These are phyloP conservation scores for Ichthyophthirius multifiliis DNA, from an alignment of 169 alveolate genomes.

Conservation along the genomic window DNA sequence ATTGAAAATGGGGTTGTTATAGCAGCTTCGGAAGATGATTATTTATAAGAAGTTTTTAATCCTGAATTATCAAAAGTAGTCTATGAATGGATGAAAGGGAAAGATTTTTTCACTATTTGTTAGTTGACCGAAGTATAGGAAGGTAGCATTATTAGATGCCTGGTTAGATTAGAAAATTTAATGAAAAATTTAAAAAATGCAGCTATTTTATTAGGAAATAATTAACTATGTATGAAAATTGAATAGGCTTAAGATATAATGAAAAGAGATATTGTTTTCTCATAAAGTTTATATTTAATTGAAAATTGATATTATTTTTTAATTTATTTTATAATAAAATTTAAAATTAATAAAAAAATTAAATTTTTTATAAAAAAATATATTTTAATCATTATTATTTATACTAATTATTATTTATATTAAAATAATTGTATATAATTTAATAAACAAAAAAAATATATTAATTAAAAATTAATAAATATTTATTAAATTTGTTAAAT, in stretches of 20 bases:
- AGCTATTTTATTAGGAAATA: slow-evolving; percentile 88
- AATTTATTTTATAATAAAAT: too few species aligned
- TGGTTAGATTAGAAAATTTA: slow-evolving; percentile 89
- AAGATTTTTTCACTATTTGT: slow-evolving; percentile 39
- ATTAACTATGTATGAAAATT: slow-evolving; percentile 72
- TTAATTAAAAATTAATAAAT: too few species aligned
- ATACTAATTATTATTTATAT: too few species aligned
- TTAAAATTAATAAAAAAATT: too few species aligned
- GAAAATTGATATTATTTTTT: too few species aligned
- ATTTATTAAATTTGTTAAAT: too few species aligned
- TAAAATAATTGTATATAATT: too few species aligned
- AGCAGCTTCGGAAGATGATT: not conserved
- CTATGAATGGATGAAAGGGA: slow-evolving; percentile 54
- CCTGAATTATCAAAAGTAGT: slow-evolving; percentile 37
- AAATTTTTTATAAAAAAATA: too few species aligned
- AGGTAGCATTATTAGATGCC: slow-evolving; percentile 93
- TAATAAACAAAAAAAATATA: too few species aligned
- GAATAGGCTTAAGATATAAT: slow-evolving; percentile 80
- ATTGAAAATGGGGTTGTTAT: not conserved
- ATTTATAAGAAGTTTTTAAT: slow-evolving; percentile 14
- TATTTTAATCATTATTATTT: too few species aligned
- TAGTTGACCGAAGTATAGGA: slow-evolving; percentile 69
- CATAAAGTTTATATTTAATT: not conserved
- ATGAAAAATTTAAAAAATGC: slow-evolving; percentile 82
- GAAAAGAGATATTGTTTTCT: slow-evolving; percentile 33